Evolutionary conservation across 2,329 filamentous ascomycete genomes (phyloP).

Genomic region (Microsporum canis): DNA sequence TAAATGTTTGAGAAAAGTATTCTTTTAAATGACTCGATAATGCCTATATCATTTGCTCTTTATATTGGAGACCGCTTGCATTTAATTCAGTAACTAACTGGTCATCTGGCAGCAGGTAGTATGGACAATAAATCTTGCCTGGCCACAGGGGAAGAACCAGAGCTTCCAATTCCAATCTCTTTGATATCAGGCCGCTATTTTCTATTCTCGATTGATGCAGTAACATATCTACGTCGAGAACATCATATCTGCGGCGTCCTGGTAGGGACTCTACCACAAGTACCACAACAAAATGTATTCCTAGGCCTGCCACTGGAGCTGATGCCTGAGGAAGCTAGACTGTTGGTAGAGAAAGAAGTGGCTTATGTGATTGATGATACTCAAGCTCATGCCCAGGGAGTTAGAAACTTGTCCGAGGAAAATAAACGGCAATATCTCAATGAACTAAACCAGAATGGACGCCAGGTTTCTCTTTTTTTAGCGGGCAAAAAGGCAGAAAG

Average conservation of each 20-base stretch:
- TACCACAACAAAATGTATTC: conserved; percentile 90
- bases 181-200: conserved; percentile 70
- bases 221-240: conserved; percentile 63
- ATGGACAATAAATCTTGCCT: background rate
- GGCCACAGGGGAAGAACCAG: conserved; percentile 23
- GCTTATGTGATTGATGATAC: conserved; percentile 74
- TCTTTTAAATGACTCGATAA: conserved; percentile 14
- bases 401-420: conserved; percentile 47
- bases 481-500: conserved; percentile 39
- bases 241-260: conserved; percentile 80
- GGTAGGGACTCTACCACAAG: conserved; percentile 78
- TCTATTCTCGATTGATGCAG: conserved; percentile 74
- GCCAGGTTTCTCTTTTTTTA: conserved; percentile 38
- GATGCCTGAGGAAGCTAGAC: conserved; percentile 75
- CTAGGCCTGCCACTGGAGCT: conserved; percentile 79
- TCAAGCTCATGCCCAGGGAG: conserved; percentile 53
- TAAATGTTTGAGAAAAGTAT: conserved; percentile 32
- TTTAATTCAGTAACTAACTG: conserved; percentile 1
- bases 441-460: conserved; percentile 44
- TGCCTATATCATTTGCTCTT: conserved; percentile 16
- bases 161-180: conserved; percentile 64
- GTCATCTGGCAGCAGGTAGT: background rate
- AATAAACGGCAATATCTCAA: conserved; percentile 52
- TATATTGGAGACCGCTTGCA: conserved; percentile 1
- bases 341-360: conserved; percentile 64